Evolutionary conservation across 106 monocot genomes (phyloP), one percentile per base, ranked within the genome.

Genomic region (Dioscorea alata): DNA sequence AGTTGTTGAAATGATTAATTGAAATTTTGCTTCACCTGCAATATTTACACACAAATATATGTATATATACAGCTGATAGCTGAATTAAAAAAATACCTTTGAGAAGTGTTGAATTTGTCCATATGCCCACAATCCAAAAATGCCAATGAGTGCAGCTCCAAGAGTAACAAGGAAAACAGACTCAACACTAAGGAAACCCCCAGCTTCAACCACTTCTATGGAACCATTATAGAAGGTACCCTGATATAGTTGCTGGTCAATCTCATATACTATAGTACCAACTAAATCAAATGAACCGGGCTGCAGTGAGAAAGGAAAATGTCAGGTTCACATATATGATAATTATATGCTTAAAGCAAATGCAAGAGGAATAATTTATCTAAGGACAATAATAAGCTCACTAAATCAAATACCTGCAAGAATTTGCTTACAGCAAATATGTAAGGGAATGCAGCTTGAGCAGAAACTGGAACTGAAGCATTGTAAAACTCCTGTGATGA

Each of bases 91-190:
- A 23, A 0, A 68, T 78, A 99, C 99, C 92, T 99, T 99, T 25
- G 99, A 93, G 42, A 93, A 61, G 54, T 79, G 80, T 71, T 99
- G 99, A 65, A 99, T 77, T 56, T 82, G 93, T 63, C 90, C 87
- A 69, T 93, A 85, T 24, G 82, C 80, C 99, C 99, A 99, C 17
- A 99, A 64, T 67, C 84, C 89, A 25, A 85, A 56, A 76, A 93
- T 49, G 50, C 72, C 85, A 81, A 90, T 13, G 21, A 99, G 73
- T 10, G 83, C 87, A 69, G 71, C 12, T 49, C 85, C 99, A 69
- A 99, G 93, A 33, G 88, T 85, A 10, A 99, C 67, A 71, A 99
- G 99, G 66, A 99, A 99, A 68, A 93, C 80, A 69, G 93, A 93
- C 56, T 99, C 99, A 59, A 92, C 73, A 51, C 82, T 93, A 25